These are phyloP conservation scores for Physcia stellaris DNA, from an alignment of 495 filamentous ascomycete species.

Conservation along the genomic window DNA sequence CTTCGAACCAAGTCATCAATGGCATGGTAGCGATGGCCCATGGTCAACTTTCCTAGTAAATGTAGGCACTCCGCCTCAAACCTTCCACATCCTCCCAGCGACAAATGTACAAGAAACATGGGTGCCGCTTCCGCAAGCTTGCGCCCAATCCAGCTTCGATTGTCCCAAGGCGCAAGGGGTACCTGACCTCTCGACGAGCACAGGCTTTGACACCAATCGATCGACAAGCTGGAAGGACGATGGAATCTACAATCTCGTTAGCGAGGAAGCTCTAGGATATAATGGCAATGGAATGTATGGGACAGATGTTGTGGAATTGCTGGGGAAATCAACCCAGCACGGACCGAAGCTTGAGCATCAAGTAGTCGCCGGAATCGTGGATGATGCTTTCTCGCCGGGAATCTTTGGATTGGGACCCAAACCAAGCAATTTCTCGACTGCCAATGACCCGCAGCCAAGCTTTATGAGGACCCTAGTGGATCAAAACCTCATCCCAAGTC, in stretches of 20 bases:
- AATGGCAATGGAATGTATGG: slow-evolving; percentile 29
- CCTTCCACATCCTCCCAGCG: slow-evolving; percentile 29
- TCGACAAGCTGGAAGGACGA: slow-evolving; percentile 33
- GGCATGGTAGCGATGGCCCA: slow-evolving; percentile 39
- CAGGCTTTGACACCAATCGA: slow-evolving; percentile 19
- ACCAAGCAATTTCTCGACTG: slow-evolving; percentile 16
- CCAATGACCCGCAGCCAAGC: slow-evolving; percentile 2
- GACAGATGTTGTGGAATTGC: slow-evolving; percentile 31
- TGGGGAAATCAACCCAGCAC: slow-evolving; percentile 17
- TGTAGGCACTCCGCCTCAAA: slow-evolving; percentile 35
- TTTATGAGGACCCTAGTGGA: slow-evolving; percentile 33
- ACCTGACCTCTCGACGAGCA: slow-evolving; percentile 24
- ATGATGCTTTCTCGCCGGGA: slow-evolving; percentile 41
- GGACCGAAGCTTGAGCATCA: slow-evolving; percentile 29
- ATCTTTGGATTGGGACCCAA: slow-evolving; percentile 38
- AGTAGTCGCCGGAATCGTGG: slow-evolving; percentile 30
- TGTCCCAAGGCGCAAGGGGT: slow-evolving; percentile 32
- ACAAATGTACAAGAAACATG: slow-evolving; percentile 31
- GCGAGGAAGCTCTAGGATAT: slow-evolving; percentile 29
- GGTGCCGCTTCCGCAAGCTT: slow-evolving; percentile 22
- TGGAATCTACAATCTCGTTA: slow-evolving; percentile 21
- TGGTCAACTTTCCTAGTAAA: slow-evolving; percentile 37
- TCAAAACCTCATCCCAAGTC: slow-evolving; percentile 29
- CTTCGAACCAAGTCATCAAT: slow-evolving; percentile 10
- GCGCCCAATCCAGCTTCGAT: slow-evolving; percentile 9